Evolutionary conservation across 345 rosid genomes (phyloP).

Genomic region (Linum tenue): DNA sequence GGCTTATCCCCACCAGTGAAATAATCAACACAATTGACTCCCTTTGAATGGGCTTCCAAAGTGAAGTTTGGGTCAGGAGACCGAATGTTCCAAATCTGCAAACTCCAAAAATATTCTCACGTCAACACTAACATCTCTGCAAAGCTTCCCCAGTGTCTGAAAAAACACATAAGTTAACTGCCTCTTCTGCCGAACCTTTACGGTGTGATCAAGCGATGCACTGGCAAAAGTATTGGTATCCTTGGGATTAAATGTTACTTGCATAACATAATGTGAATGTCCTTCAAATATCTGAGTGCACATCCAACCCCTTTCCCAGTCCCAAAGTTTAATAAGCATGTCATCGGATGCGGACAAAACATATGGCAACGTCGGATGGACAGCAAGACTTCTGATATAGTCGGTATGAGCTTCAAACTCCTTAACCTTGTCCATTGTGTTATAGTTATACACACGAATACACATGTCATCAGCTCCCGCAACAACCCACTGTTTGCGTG

Average conservation of each 20-base stretch:
- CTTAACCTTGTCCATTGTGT: slow-evolving; percentile 83
- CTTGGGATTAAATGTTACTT: slow-evolving; percentile 89
- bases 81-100: slow-evolving; percentile 89
- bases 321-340: slow-evolving; percentile 98
- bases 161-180: neutral
- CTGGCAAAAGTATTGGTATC: slow-evolving; percentile 93
- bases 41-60: slow-evolving; percentile 86
- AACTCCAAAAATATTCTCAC: neutral
- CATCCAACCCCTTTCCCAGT: slow-evolving; percentile 97
- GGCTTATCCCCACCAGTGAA: slow-evolving; percentile 95
- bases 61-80: slow-evolving; percentile 90
- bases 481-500: slow-evolving; percentile 87
- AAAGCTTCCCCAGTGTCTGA: slow-evolving; percentile 5
- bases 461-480: slow-evolving; percentile 94
- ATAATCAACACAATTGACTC: slow-evolving; percentile 88
- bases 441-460: slow-evolving; percentile 84
- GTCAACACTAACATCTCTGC: neutral
- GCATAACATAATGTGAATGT: slow-evolving; percentile 99
- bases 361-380: slow-evolving; percentile 88
- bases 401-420: slow-evolving; percentile 96
- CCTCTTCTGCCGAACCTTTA: slow-evolving; percentile 42
- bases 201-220: slow-evolving; percentile 92
- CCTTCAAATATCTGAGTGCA: slow-evolving; percentile 93
- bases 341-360: slow-evolving; percentile 96
- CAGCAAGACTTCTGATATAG: slow-evolving; percentile 85